Base-by-base conservation (phyloP, 208 protist species). In the Crithidia mellificae region DNA sequence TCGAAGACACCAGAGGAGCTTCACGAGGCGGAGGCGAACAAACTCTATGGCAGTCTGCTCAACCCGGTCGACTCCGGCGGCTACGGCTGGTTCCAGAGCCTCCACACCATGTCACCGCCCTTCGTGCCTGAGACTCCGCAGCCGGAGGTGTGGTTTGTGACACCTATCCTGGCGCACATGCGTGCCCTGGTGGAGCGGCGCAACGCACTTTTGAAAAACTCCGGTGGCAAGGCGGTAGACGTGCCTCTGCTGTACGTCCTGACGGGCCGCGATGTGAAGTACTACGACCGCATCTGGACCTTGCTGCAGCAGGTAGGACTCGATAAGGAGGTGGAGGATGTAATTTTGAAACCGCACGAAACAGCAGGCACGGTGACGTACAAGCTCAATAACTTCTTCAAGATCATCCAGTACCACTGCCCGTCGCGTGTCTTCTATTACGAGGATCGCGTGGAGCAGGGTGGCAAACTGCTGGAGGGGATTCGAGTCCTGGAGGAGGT, bases 61-160 rank as follows among this genome's bases (percentile, higher is more conserved):
- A 65, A 52, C 27, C 77, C 82, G 0, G 54, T 83, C n/a, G 54
- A 51, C 19, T 72, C 73, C 11, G 78, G 80, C 15, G 90, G 90
- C 19, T 68, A 86, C 22, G 90, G 87, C 17, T 95, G 90, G 90
- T 95, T 90, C 57, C 90, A 95, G 64, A 85, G 78, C 68, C 43
- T 92, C 47, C 54, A 32, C 29, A 84, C 87, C 24, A 70, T 95
- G n/a, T 70, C 61, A 0, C 90, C 90, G 8, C 90, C 90, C 1
- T 74, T 72, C 17, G 86, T 95, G 15, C 90, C 90, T 15, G 57
- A 65, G 32, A 19, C 51, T 6, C 87, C 90, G 8, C 17, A 46
- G 7, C 47, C 76, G 15, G 57, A 58, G 11, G 30, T 43, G 27
- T 81, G 76, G 71, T 81, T 70, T 61, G 64, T 77, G 19, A 14